Evolutionary conservation across 2,329 filamentous ascomycete genomes (phyloP), one percentile per base, ranked within the genome.

Genomic region (Trichophyton equinum): DNA sequence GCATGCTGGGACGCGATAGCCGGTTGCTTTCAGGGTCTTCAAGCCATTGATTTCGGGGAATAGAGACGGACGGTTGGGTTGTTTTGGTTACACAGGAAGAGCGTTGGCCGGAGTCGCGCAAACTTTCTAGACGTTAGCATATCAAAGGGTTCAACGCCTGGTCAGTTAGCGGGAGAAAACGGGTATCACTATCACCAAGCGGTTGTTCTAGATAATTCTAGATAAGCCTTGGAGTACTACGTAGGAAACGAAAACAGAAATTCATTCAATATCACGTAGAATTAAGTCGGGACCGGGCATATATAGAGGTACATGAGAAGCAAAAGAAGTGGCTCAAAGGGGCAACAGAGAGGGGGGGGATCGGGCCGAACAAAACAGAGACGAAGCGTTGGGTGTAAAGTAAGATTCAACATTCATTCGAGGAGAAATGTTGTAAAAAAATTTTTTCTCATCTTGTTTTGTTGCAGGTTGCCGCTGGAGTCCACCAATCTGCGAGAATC

Each of bases 231-330:
- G 33, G 9, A 22, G 20, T 22, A 7, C 20, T 47, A 47, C 44
- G 18, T 11, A 11, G 22, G 4, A 1, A 22, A 13, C 22, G 20
- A 51, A 51, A 51, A 22, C 46, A 51, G 46, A 27, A 51, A 51
- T 25, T 51, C 46, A 51, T 42, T 57, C 36, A 42, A 57, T 42
- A 57, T 57, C 53, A 57, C 53, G 30, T 57, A 57, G 30, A 57
- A 57, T 57, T 57, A 36, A 57, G 36, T 38, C 53, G 53, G 53
- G 53, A 57, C 53, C 53, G 36, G 27, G 36, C 53, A 38, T 57
- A 57, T 57, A 38, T 36, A 57, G 30, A 42, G 36, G n/a, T 38
- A 36, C 30, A 38, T 57, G 53, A 57, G 20, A 57, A 57, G 6
- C 9, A 42, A 22, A 42, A 57, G 22, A 33, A 53, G 22, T 8